phyloP scores from a whole-genome alignment of 2,329 filamentous ascomycete genomes.

The Botrytis aclada region DNA sequence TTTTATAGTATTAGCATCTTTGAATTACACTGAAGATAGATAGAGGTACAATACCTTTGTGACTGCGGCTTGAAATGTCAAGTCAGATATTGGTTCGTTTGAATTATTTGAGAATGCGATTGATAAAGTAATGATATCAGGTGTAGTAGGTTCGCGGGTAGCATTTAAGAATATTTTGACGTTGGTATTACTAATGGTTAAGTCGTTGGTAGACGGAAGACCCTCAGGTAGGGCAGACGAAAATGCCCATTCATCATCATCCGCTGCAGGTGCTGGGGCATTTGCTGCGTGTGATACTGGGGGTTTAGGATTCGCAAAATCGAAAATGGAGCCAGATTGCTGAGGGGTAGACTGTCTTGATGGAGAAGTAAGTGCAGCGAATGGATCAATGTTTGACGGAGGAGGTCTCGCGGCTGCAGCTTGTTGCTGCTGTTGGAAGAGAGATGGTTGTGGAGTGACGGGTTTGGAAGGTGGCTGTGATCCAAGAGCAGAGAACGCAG shows the following conservation, averaged over 20 bases:
- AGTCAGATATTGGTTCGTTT: slow-evolving; percentile 65
- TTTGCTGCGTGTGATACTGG: slow-evolving; percentile 36
- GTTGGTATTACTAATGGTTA: slow-evolving; percentile 65
- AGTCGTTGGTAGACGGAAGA: slow-evolving; percentile 48
- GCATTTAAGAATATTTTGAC: slow-evolving; percentile 74
- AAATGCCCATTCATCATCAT: slow-evolving; percentile 94
- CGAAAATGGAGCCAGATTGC: slow-evolving; percentile 50
- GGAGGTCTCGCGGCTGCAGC: slow-evolving; percentile 41
- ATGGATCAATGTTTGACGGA: slow-evolving; percentile 52
- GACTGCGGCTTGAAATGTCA: slow-evolving; percentile 90
- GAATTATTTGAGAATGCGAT: slow-evolving; percentile 85
- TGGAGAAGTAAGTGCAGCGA: slow-evolving; percentile 49
- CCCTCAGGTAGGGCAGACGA: slow-evolving; percentile 75
- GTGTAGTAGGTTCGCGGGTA: slow-evolving; percentile 48
- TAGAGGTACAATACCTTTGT: slow-evolving; percentile 65
- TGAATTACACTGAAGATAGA: slow-evolving; percentile 15
- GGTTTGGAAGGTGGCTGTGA: slow-evolving; percentile 50
- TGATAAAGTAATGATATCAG: slow-evolving; percentile 59
- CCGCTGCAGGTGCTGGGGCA: slow-evolving; percentile 46
- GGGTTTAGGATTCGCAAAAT: slow-evolving; percentile 40
- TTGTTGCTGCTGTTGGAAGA: slow-evolving; percentile 42
- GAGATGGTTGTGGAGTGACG: slow-evolving; percentile 51
- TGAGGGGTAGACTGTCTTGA: slow-evolving; percentile 45
- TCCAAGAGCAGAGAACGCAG: slow-evolving; percentile 54
- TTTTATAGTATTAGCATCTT: slow-evolving; percentile 40